Conservation (phyloP, 305 asterid species). For the Plantago rigida region DNA sequence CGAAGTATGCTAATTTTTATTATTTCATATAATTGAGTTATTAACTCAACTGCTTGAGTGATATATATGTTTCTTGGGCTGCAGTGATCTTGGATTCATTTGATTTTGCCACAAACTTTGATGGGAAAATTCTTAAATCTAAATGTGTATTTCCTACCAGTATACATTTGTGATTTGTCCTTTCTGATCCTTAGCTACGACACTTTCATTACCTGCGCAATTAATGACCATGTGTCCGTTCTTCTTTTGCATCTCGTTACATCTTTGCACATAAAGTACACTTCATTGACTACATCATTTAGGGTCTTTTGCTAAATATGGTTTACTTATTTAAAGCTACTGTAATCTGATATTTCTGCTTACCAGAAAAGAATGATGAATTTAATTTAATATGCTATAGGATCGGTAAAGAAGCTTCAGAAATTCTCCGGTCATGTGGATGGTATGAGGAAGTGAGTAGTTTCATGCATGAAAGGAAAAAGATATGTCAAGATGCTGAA, state of each 20-base stretch:
- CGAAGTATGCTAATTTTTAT: too few species aligned
- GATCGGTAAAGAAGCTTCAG: conserved; percentile 67
- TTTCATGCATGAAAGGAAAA: conserved; percentile 63
- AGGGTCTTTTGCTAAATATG: not conserved
- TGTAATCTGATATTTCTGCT: conserved; percentile 9
- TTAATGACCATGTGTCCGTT: not conserved
- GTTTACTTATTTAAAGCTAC: not conserved
- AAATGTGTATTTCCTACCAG: not conserved
- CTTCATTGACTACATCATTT: not conserved
- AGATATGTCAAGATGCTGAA: conserved; percentile 41
- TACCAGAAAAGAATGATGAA: not conserved
- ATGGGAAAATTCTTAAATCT: not conserved
- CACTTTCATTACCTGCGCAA: not conserved
- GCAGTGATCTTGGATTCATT: too few species aligned
- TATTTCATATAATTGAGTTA: too few species aligned
- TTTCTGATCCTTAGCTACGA: not conserved
- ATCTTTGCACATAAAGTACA: not conserved
- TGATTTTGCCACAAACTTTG: too few species aligned
- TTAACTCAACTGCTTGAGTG: too few species aligned
- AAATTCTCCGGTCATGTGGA: conserved; percentile 58
- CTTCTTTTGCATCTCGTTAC: not conserved
- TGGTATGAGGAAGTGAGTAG: conserved; percentile 66
- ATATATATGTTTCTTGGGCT: too few species aligned
- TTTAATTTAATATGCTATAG: conserved; percentile 37
- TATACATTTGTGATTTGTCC: not conserved